These are phyloP conservation scores for Clausena lansium DNA, from an alignment of 345 rosid species.

Conservation along the genomic window DNA sequence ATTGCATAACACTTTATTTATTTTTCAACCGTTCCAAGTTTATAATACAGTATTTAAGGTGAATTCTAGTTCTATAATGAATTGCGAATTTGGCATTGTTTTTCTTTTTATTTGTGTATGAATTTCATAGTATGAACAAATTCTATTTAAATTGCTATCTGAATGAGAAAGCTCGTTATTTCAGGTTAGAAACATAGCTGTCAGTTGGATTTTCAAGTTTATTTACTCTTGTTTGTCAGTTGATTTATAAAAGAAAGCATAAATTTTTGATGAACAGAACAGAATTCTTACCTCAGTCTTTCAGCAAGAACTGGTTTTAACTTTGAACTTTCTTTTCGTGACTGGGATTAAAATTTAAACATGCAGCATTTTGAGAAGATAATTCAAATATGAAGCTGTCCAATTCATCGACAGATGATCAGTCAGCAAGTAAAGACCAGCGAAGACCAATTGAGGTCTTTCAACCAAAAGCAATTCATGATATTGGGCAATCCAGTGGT, in stretches of 20 bases:
- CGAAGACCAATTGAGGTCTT: constrained; percentile 36
- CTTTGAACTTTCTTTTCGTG: neutral
- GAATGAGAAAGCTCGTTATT: neutral
- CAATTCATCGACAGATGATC: constrained; percentile 2
- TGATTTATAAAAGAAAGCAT: neutral
- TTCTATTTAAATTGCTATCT: neutral
- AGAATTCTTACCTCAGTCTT: neutral
- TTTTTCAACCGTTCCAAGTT: neutral
- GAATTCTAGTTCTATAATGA: neutral
- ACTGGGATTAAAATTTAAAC: neutral
- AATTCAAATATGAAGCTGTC: neutral
- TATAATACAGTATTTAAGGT: neutral
- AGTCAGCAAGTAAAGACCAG: constrained; percentile 9
- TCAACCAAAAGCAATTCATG: constrained; percentile 21
- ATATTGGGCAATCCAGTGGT: constrained; percentile 12
- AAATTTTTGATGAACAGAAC: neutral
- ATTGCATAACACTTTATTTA: neutral
- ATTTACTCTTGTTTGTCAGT: neutral
- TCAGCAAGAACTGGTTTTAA: neutral
- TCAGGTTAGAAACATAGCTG: neutral
- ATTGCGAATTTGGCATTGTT: neutral
- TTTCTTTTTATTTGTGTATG: neutral
- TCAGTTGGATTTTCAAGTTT: neutral
- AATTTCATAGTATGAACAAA: neutral
- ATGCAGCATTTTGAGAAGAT: neutral